phyloP scores from a whole-genome alignment of 169 alveolate species.

The Plasmodium coatneyi region DNA sequence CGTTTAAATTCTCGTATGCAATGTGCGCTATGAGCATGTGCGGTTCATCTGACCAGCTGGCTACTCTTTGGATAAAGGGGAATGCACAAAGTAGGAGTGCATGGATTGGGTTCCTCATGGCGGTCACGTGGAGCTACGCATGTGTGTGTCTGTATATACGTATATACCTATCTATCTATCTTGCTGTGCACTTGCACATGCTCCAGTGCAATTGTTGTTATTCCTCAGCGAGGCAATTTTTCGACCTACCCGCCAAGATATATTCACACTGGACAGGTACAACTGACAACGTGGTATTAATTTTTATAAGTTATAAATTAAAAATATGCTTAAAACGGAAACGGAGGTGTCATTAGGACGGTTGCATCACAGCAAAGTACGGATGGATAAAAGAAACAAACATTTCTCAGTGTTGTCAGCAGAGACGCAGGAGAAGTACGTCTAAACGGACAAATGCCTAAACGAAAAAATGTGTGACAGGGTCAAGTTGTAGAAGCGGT shows the following conservation, averaged over 20 bases:
- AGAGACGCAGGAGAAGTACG: neutral
- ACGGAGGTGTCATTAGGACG: neutral
- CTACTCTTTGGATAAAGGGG: neutral
- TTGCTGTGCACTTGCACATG: neutral
- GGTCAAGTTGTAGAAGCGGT: neutral
- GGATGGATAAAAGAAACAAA: neutral
- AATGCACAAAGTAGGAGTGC: neutral
- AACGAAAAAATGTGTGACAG: neutral
- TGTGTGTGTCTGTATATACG: neutral
- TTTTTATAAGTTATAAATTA: neutral
- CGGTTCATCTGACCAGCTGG: conserved; percentile 57
- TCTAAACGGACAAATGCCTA: neutral
- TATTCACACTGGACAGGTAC: neutral
- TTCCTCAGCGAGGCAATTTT: neutral
- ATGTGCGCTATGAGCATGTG: conserved; percentile 36
- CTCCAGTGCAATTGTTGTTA: neutral
- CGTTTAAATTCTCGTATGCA: conserved; percentile 17
- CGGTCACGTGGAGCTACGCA: neutral
- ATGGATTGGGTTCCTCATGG: neutral
- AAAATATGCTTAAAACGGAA: neutral
- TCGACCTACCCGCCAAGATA: neutral
- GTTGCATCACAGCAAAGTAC: neutral
- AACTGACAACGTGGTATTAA: neutral
- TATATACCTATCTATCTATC: neutral
- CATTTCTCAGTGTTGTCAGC: neutral